phyloP scores from a whole-genome alignment of 768 basidiomycete genomes.

The Inosperma sp. region DNA sequence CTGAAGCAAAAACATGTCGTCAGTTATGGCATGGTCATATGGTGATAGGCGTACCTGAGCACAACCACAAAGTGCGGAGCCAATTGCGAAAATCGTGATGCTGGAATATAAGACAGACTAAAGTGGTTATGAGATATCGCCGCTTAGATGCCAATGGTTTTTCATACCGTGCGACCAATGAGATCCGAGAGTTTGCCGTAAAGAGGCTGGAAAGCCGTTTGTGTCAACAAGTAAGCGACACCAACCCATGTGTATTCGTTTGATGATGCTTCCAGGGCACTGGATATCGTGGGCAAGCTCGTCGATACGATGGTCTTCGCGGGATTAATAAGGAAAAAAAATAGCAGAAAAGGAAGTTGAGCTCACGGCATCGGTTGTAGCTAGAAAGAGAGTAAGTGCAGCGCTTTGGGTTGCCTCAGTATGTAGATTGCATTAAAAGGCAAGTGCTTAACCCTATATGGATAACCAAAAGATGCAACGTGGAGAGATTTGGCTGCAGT shows the following conservation, averaged over 20 bases:
- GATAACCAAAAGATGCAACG: slow-evolving; percentile 51
- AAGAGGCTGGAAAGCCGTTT: slow-evolving; percentile 80
- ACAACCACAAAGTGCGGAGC: slow-evolving; percentile 74
- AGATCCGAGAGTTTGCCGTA: slow-evolving; percentile 80
- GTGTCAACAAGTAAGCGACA: slow-evolving; percentile 79
- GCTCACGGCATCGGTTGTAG: slow-evolving; percentile 79
- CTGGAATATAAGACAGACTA: slow-evolving; percentile 69
- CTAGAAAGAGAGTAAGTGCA: slow-evolving; percentile 76
- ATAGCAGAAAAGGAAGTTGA: not conserved
- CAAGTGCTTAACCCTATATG: slow-evolving; percentile 59
- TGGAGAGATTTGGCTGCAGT: slow-evolving; percentile 39
- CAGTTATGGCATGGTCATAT: slow-evolving; percentile 15
- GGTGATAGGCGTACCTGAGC: slow-evolving; percentile 50
- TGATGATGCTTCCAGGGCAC: slow-evolving; percentile 60
- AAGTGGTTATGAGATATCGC: not conserved
- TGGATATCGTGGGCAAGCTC: slow-evolving; percentile 73
- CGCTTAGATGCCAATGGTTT: slow-evolving; percentile 6
- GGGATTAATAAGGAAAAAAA: not conserved
- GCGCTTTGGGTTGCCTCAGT: slow-evolving; percentile 43
- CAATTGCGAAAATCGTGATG: slow-evolving; percentile 69
- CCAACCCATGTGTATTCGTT: slow-evolving; percentile 84
- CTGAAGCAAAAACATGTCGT: slow-evolving; percentile 29
- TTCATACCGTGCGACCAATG: slow-evolving; percentile 67
- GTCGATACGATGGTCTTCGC: slow-evolving; percentile 71
- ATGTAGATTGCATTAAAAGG: slow-evolving; percentile 9